Base-by-base conservation (phyloP, 371 early-diverging fungal species). In the Apophysomyces ossiformis region DNA sequence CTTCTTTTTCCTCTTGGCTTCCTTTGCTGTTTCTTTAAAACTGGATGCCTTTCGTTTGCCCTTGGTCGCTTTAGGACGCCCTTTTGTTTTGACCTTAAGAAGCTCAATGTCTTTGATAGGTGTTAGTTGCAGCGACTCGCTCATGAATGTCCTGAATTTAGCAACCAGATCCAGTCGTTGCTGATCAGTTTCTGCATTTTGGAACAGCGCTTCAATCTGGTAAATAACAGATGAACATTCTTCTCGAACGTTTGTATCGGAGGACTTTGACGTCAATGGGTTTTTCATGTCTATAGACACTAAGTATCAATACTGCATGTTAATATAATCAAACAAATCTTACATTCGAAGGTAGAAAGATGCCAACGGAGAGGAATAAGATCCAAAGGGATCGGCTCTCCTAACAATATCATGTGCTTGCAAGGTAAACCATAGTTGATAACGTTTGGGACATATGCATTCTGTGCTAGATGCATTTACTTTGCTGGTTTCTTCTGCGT, bases 151-250 rank as follows among this genome's bases (percentile, higher is more conserved):
- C 21, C 21, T 50, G 50, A 9, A 50, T 26, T 50, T 50, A 6
- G n/a, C 5, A 26, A 9, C 50, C 5, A 50, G 21, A 5, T 50
- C 50, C 21, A 50, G 50, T 26, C 50, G 16, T 9, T 50, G 50
- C 21, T 50, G 50, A 26, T 50, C 50, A 50, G n/a, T 50, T 26
- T 50, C 50, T n/a, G 50, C n/a, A 50, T 50, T 26, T 50, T 50
- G 50, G 2, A 50, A 50, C 50, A 50, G 21, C 50, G n/a, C 8
- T 21, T 50, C n/a, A 50, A 50, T 50, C 9, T 50, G 21, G 9
- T 50, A 50, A 18, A 50, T 50, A 18, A 50, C 9, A 9, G 21
- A n/a, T 9, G 50, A 50, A 50, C 50, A 50, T 18, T 50, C 50
- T 21, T 50, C 50, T 50, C 21, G 50, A 4, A 50, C 50, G 9